phyloP scores from a whole-genome alignment of 768 basidiomycete species.

The Lentinula detonsa region DNA sequence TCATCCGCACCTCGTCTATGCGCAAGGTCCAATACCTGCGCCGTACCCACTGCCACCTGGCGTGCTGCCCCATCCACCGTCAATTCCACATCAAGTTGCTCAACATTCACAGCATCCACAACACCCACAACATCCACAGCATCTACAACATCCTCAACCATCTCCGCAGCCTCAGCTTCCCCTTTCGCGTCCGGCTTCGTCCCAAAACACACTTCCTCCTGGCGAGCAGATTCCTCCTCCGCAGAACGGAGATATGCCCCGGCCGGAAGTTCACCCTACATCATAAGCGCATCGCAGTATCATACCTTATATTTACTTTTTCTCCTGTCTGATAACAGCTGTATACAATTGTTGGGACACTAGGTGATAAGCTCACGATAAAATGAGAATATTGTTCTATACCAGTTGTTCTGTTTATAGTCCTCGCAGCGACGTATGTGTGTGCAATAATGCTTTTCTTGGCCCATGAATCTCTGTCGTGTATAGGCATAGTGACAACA shows the following conservation, averaged over 20 bases:
- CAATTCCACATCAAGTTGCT: constrained; percentile 19
- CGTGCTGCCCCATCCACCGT: constrained; percentile 38
- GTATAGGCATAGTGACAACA: neutral
- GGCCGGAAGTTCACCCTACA: constrained; percentile 37
- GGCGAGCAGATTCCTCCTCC: constrained; percentile 24
- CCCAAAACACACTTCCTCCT: constrained; percentile 51
- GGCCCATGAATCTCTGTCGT: neutral
- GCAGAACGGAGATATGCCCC: constrained; percentile 40
- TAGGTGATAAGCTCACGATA: neutral
- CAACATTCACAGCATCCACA: constrained; percentile 12
- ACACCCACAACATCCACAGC: constrained; percentile 23
- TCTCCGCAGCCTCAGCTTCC: constrained; percentile 27
- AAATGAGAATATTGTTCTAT: neutral
- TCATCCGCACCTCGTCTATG: constrained; percentile 46
- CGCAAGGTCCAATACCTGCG: constrained; percentile 38
- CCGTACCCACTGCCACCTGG: constrained; percentile 40
- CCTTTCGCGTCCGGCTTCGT: constrained; percentile 53
- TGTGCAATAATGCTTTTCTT: neutral
- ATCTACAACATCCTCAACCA: constrained; percentile 14
- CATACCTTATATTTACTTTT: constrained; percentile 3
- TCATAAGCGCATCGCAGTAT: constrained; percentile 16
- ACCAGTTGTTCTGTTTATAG: neutral
- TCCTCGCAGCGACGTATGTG: neutral
- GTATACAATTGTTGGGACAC: constrained; percentile 8
- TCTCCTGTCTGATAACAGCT: constrained; percentile 6